Percentiles rank a stretch among this genome's conserved stretches.
Conservation (phyloP, 192 early-diverging fungal genomes). For the Phlyctochytrium bullatum region DNA sequence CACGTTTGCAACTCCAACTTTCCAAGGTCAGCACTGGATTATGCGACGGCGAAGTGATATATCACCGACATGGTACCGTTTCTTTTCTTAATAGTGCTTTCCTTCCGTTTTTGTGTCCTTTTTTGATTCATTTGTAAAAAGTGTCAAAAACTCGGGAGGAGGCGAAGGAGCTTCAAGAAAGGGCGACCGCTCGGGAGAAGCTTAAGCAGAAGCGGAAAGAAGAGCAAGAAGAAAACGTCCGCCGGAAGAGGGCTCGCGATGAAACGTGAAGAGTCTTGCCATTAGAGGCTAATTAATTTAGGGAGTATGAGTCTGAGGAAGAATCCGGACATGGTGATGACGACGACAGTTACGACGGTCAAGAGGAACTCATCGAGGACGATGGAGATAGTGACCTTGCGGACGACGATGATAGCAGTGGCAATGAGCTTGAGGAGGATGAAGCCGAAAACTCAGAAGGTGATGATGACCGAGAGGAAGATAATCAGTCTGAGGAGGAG, state of each 20-base stretch:
- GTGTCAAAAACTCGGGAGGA: slow-evolving; percentile 74
- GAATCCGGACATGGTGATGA: slow-evolving; percentile 60
- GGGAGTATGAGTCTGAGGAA: slow-evolving; percentile 35
- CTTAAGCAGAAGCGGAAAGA: slow-evolving; percentile 69
- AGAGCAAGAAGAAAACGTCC: slow-evolving; percentile 83
- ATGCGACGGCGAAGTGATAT: slow-evolving; percentile 90
- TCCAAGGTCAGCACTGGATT: slow-evolving; percentile 88
- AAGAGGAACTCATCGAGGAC: slow-evolving; percentile 26
- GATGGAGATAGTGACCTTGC: slow-evolving; percentile 37
- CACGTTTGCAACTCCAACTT: slow-evolving; percentile 80
- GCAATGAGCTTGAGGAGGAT: slow-evolving; percentile 20
- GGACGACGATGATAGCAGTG: slow-evolving; percentile 26
- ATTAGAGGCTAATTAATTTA: background rate
- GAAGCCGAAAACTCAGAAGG: slow-evolving; percentile 3
- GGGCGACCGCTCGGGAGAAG: slow-evolving; percentile 57
- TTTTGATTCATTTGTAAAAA: slow-evolving; percentile 19
- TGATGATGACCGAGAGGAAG: slow-evolving; percentile 25
- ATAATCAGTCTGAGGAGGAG: slow-evolving; percentile 27
- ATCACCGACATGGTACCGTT: slow-evolving; percentile 68
- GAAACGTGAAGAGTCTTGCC: background rate
- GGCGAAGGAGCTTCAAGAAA: slow-evolving; percentile 59
- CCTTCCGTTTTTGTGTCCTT: slow-evolving; percentile 2
- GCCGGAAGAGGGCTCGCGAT: slow-evolving; percentile 60
- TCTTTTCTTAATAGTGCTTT: background rate
- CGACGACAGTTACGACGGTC: slow-evolving; percentile 35